A percentile compares a stretch with the other conserved stretches of the same genome.
Conservation (phyloP, 495 filamentous ascomycete species). For the Annulohypoxylon nitens region DNA sequence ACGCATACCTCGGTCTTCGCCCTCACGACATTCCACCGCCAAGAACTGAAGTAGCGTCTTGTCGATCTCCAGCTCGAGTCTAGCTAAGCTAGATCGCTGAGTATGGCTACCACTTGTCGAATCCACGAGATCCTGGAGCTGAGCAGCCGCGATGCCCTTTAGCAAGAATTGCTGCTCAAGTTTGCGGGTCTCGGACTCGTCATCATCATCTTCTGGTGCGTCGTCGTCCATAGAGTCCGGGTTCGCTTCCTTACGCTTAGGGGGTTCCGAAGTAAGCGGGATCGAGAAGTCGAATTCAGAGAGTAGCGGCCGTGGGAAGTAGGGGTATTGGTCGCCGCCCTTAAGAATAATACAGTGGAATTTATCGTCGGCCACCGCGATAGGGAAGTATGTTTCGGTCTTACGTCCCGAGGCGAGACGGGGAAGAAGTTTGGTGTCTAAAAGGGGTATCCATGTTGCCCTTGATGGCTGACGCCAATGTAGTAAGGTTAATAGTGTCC, state of each 20-base stretch:
- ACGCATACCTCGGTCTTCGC: constrained; percentile 93
- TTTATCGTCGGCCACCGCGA: constrained; percentile 89
- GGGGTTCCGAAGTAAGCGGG: constrained; percentile 72
- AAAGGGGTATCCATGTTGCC: constrained; percentile 89
- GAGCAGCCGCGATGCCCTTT: constrained; percentile 74
- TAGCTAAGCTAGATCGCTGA: constrained; percentile 76
- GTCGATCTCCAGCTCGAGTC: constrained; percentile 83
- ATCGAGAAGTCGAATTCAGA: constrained; percentile 94
- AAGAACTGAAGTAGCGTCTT: constrained; percentile 90
- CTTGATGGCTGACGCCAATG: constrained; percentile 90
- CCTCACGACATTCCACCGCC: constrained; percentile 88
- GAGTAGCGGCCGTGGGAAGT: constrained; percentile 92
- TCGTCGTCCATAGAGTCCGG: constrained; percentile 54
- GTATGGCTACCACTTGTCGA: constrained; percentile 66
- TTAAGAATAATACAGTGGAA: constrained; percentile 99
- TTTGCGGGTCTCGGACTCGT: constrained; percentile 54
- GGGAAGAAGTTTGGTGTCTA: constrained; percentile 87
- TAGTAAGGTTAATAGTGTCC: constrained; percentile 84
- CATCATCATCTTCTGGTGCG: constrained; percentile 54
- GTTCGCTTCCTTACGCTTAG: constrained; percentile 49
- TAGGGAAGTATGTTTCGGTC: constrained; percentile 92
- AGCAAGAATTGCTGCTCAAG: constrained; percentile 86
- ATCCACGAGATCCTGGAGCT: constrained; percentile 78
- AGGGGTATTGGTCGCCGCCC: constrained; percentile 90
- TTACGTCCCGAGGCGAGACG: constrained; percentile 86